Evolutionary conservation across 805 yeast species (phyloP), one percentile per base, ranked within the genome.

Genomic region (Pachysolen tannophilus): DNA sequence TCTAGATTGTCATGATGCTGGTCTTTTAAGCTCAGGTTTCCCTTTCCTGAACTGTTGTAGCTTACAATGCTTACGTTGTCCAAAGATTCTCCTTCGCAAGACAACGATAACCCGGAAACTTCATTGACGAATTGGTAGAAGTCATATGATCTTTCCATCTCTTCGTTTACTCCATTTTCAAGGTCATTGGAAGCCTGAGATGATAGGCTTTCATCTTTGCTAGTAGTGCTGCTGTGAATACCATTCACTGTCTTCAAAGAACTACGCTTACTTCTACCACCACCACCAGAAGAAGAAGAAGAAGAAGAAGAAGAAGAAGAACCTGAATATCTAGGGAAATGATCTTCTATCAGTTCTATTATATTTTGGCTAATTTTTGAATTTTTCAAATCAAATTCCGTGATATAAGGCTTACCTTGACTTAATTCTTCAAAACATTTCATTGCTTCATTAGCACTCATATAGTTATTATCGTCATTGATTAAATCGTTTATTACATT

Each of bases 361-460:
- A 24, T 28, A 17, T 30, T 37, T n/a, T 45, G 24, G 24, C 48
- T 43, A n/a, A 56, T 32, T 6, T 44, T 34, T 4, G 69, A 55
- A 21, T 53, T 50, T 24, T 53, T 54, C 16, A 68, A 45, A 34
- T 69, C 73, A 7, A 50, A 46, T 14, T 50, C 57, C 1, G 65
- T 53, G n/a, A 68, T 47, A 41, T 52, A 52, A 20, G 52, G 52
- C 35, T 60, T 63, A 10, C 67, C 67, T 19, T 53, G 49, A 15
- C 67, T 59, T 18, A 65, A 49, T 28, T 63, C 63, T 27, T 55
- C 46, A 44, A 69, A 67, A 20, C 54, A 40, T 8, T 51, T 53
- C 3, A 43, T 46, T 11, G 47, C 45, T 16, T 30, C 28, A 3
- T 35, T 34, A 7, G 36, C 38, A 13, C 38, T 40, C n/a, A n/a